Percentiles rank a stretch among this genome's conserved stretches.
Evolutionary conservation across 2,329 filamentous ascomycete genomes (phyloP).

Genomic region (Sporothrix schenckii): DNA sequence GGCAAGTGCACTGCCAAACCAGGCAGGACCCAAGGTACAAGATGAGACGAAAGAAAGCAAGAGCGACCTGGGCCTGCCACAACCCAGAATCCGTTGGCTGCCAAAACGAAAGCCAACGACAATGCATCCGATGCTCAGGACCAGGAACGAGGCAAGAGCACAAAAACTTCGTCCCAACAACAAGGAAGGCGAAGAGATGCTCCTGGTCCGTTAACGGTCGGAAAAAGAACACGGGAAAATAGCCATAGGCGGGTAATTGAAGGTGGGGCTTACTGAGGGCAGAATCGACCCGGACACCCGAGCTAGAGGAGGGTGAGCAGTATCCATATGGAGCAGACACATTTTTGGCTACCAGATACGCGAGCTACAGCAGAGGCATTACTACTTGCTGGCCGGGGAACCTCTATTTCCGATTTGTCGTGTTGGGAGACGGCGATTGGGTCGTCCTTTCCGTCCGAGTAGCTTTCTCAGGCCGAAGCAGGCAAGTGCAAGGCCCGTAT

Average conservation of each 20-base stretch:
- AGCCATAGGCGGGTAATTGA: constrained; percentile 31
- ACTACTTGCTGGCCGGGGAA: constrained; percentile 20
- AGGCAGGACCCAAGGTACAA: constrained; percentile 16
- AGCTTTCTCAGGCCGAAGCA: constrained; percentile 9
- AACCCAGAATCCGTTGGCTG: background rate
- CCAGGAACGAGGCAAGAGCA: background rate
- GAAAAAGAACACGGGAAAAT: constrained; percentile 34
- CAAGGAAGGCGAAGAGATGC: background rate
- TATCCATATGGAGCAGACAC: background rate
- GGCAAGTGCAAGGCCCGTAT: constrained; percentile 12
- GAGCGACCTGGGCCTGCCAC: background rate
- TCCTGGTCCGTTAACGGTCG: constrained; percentile 25
- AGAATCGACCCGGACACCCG: constrained; percentile 19
- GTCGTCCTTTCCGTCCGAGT: constrained; percentile 17
- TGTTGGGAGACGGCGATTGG: constrained; percentile 16
- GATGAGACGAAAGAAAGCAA: background rate
- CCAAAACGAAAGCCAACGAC: too few relatives aligned
- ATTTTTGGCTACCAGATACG: background rate
- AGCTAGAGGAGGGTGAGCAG: constrained; percentile 18
- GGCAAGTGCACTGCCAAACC: background rate
- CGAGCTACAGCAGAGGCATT: background rate
- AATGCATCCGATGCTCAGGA: background rate
- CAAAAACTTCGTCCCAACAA: background rate
- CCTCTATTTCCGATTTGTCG: constrained; percentile 6
- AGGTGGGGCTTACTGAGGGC: constrained; percentile 35